These are phyloP conservation scores for Nemophila menziesii DNA, from an alignment of 257 asterid species.

Conservation along the genomic window DNA sequence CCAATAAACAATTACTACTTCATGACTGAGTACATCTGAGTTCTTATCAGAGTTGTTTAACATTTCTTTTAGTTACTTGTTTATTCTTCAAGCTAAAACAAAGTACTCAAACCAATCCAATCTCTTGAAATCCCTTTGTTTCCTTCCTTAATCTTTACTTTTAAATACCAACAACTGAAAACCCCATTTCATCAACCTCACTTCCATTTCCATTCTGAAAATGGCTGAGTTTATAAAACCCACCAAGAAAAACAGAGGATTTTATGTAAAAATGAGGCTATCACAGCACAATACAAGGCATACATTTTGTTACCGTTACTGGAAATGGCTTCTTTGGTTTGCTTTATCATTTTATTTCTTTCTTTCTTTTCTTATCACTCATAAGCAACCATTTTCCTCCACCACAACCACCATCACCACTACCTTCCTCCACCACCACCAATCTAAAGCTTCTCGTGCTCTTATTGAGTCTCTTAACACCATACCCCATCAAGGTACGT, in stretches of 20 bases:
- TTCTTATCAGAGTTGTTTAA: too few relatives aligned
- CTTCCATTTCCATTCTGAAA: not conserved
- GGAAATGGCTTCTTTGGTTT: conserved; percentile 3
- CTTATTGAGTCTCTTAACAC: conserved; percentile 35
- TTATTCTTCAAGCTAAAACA: conserved; percentile 35
- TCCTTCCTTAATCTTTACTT: conserved; percentile 43
- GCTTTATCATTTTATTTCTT: not conserved
- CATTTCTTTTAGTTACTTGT: not conserved
- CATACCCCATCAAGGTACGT: conserved; percentile 5
- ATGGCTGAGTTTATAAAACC: conserved; percentile 24
- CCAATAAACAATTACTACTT: not conserved
- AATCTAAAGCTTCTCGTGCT: conserved; percentile 46
- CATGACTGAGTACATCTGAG: not conserved
- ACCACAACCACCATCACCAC: conserved; percentile 3
- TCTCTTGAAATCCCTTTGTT: conserved; percentile 10
- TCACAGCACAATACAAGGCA: conserved; percentile 16
- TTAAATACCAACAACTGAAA: conserved; percentile 8
- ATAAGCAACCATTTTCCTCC: not conserved
- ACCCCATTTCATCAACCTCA: not conserved
- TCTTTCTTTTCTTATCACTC: not conserved
- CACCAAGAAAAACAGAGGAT: conserved; percentile 42
- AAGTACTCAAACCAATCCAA: conserved; percentile 23
- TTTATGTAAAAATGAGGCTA: conserved; percentile 62
- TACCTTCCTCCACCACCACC: conserved; percentile 26
- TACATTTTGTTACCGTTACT: not conserved